phyloP scores from a whole-genome alignment of 2,329 filamentous ascomycete genomes.

The Calycina herbarum region DNA sequence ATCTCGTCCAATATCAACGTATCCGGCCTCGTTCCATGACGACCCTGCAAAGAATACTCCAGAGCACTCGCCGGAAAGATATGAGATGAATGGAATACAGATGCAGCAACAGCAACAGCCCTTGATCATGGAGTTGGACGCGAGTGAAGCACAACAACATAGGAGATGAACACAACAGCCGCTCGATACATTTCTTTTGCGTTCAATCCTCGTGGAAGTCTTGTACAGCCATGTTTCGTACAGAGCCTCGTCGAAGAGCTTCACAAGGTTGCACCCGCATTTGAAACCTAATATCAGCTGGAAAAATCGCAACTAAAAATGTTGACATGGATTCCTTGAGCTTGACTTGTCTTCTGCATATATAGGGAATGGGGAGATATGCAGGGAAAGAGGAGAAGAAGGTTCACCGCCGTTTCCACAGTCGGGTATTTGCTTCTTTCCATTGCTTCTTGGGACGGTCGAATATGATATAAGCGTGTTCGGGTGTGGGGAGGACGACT shows the following conservation, averaged over 20 bases:
- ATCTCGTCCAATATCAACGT: neutral
- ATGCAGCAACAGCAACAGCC: neutral
- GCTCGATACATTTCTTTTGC: neutral
- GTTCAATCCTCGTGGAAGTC: conserved; percentile 10
- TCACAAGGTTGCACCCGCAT: conserved; percentile 1
- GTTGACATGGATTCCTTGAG: neutral
- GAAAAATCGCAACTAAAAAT: neutral
- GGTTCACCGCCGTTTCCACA: conserved; percentile 14
- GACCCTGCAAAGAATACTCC: neutral
- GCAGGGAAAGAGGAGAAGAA: neutral
- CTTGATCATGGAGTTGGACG: conserved; percentile 6
- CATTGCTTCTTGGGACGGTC: conserved; percentile 8
- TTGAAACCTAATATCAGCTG: conserved; percentile 2
- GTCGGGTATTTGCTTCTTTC: conserved; percentile 7
- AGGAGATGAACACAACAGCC: conserved; percentile 8
- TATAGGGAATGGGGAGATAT: neutral
- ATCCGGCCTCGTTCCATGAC: conserved; percentile 2
- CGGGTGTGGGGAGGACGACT: conserved; percentile 16
- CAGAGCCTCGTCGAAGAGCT: conserved; percentile 6
- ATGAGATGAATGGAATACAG: conserved; percentile 9
- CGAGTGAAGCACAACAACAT: conserved; percentile 1
- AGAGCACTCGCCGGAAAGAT: conserved; percentile 2
- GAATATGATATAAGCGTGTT: conserved; percentile 14
- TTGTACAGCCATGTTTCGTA: conserved; percentile 1
- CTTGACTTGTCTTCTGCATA: neutral